Percentiles rank a stretch among this genome's conserved stretches.
Conservation (phyloP, 2,329 filamentous ascomycete species). For the Fusarium nisikadoi region DNA sequence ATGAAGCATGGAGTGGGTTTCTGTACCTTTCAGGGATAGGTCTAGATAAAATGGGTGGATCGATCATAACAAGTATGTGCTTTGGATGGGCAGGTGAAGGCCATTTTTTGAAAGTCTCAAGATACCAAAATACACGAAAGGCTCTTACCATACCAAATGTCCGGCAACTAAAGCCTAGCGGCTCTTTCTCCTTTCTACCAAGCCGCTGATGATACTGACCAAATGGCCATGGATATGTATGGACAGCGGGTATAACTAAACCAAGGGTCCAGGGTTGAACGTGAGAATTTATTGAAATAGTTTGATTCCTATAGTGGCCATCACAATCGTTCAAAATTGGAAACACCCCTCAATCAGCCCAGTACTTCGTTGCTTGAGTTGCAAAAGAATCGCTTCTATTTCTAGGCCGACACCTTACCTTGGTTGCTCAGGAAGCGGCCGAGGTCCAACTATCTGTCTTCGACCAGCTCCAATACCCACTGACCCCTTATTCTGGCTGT, state of each 20-base stretch:
- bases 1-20: slow-evolving; percentile 7
- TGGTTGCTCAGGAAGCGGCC: slow-evolving; percentile 67
- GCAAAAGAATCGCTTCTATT: slow-evolving; percentile 3
- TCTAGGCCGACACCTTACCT: slow-evolving; percentile 28
- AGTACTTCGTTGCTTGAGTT: background rate
- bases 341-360: background rate
- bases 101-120: background rate
- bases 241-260: background rate
- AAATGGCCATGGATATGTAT: background rate
- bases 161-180: background rate
- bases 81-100: background rate
- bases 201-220: background rate
- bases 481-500: slow-evolving; percentile 74
- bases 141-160: background rate
- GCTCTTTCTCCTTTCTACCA: background rate
- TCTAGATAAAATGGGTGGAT: slow-evolving; percentile 27
- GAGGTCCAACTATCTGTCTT: slow-evolving; percentile 82
- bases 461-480: slow-evolving; percentile 75
- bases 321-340: background rate
- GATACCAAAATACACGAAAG: slow-evolving; percentile 8
- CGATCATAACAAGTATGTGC: slow-evolving; percentile 1
- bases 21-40: slow-evolving; percentile 14
- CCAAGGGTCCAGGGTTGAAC: background rate
- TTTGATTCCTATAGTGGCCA: background rate
- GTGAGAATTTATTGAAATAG: background rate